These are phyloP conservation scores for Diaporthe citriasiana DNA, from an alignment of 2,329 filamentous ascomycete genomes.

Conservation along the genomic window DNA sequence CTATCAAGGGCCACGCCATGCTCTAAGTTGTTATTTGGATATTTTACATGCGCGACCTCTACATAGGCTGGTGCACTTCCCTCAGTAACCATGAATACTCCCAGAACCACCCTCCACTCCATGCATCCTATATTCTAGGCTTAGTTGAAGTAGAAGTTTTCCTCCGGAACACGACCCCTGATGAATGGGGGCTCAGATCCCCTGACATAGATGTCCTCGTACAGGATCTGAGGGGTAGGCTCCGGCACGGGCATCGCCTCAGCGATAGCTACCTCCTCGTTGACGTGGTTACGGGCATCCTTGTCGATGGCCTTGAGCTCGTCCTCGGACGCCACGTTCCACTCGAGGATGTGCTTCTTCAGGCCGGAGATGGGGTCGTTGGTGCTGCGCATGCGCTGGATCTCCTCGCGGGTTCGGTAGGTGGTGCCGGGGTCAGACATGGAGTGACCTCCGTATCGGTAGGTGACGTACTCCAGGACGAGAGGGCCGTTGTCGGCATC, in stretches of 20 bases:
- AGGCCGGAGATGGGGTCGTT: constrained; percentile 98
- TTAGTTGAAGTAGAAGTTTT: constrained; percentile 91
- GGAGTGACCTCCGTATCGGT: constrained; percentile 99
- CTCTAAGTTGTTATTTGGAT: constrained; percentile 38
- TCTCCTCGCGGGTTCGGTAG: constrained; percentile 99
- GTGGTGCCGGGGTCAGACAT: constrained; percentile 99
- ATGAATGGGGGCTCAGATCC: constrained; percentile 91
- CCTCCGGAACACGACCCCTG: constrained; percentile 88
- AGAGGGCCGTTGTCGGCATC: constrained; percentile 88
- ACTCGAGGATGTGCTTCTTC: constrained; percentile 98
- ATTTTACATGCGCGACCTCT: constrained; percentile 42
- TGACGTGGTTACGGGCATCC: constrained; percentile 87
- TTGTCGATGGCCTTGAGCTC: constrained; percentile 98
- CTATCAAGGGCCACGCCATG: constrained; percentile 28
- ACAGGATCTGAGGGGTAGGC: constrained; percentile 84
- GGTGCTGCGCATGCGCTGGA: constrained; percentile 99
- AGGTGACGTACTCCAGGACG: constrained; percentile 98
- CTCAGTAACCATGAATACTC: constrained; percentile 3
- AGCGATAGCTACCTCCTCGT: constrained; percentile 89
- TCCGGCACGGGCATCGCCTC: constrained; percentile 91
- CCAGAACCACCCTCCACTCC: constrained; percentile 37
- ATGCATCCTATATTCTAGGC: constrained; percentile 35
- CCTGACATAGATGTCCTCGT: constrained; percentile 94
- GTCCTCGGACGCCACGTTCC: constrained; percentile 90
- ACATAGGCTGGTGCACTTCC: constrained; percentile 17